Evolutionary conservation across 345 rosid species (phyloP), one percentile per base, ranked within the genome.

Genomic region (Bretschneidera sinensis): DNA sequence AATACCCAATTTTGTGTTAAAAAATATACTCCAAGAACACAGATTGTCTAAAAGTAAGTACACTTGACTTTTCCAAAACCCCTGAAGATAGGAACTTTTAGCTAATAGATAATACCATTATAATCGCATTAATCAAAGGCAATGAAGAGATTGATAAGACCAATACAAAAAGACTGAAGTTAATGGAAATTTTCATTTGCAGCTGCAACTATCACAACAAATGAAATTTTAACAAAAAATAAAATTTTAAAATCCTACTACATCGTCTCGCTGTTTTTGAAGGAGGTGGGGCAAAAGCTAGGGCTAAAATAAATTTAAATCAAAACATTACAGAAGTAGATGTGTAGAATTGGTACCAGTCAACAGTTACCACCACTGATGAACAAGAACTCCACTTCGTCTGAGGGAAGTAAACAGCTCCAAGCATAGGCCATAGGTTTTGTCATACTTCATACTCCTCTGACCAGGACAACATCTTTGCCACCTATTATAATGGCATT

Each of bases 401-500:
- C 98, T 84, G 25, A 95, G 83, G 24, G 97, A 85, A 69, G 73
- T 74, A 62, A 95, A 85, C 64, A 95, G 80, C 31, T 85, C 79
- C 74, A 91, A 68, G 81, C 99, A 95, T 54, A 91, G 96, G 52
- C 70, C 88, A 43, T 88, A 95, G 1, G 89, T 87, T 69, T 78
- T 86, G 65, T 80, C 89, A 52, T 91, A 91, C 75, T 95, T 95
- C 1, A 83, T 7, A 60, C 97, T 95, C 79, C 98, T 83, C 76
- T 86, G 81, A 1, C 98, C 99, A 0, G 99, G 97, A 33, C 98
- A 91, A 56, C 98, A 95, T 67, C 87, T 86, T 80, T 95, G 99
- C 99, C 99, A 91, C 77, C 99, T 77, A 64, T 84, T 91, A 60
- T 95, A 95, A 79, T 91, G 99, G 62, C 99, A 95, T 65, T 95